Evolutionary conservation across 345 rosid species (phyloP).

Genomic region (Salix viminalis): DNA sequence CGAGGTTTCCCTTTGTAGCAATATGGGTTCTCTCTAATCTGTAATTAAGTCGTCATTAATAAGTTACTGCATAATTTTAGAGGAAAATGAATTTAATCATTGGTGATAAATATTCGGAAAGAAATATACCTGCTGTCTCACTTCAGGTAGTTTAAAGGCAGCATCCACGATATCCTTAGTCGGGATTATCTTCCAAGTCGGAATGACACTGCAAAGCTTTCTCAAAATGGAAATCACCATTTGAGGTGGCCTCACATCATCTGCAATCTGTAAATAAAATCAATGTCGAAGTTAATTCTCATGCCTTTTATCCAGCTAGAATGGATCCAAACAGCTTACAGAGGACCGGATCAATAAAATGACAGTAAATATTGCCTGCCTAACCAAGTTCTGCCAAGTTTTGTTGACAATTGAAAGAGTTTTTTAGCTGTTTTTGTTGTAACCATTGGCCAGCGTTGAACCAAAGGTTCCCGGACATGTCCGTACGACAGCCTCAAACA

Average conservation of each 20-base stretch:
- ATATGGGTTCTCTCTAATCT: slow-evolving; percentile 60
- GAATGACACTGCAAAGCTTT: slow-evolving; percentile 43
- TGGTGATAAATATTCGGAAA: background rate
- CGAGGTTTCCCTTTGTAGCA: slow-evolving; percentile 83
- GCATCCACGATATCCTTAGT: slow-evolving; percentile 52
- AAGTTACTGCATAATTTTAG: background rate
- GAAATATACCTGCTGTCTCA: slow-evolving; percentile 53
- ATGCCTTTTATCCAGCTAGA: background rate
- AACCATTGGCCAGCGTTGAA: background rate
- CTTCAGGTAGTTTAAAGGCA: slow-evolving; percentile 58
- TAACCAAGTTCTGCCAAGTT: background rate
- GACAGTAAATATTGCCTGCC: background rate
- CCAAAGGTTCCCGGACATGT: background rate
- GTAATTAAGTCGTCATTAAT: background rate
- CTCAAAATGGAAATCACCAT: slow-evolving; percentile 32
- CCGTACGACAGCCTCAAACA: background rate
- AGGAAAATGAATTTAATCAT: background rate
- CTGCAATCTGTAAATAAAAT: slow-evolving; percentile 49
- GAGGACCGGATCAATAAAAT: background rate
- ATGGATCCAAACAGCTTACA: background rate
- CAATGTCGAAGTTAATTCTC: background rate
- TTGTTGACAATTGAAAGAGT: background rate
- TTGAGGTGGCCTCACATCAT: slow-evolving; percentile 54
- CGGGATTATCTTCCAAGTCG: slow-evolving; percentile 71
- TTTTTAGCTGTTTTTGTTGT: background rate